phyloP scores from a whole-genome alignment of 2,329 filamentous ascomycete genomes.

The Dactylonectria estremocensis region DNA sequence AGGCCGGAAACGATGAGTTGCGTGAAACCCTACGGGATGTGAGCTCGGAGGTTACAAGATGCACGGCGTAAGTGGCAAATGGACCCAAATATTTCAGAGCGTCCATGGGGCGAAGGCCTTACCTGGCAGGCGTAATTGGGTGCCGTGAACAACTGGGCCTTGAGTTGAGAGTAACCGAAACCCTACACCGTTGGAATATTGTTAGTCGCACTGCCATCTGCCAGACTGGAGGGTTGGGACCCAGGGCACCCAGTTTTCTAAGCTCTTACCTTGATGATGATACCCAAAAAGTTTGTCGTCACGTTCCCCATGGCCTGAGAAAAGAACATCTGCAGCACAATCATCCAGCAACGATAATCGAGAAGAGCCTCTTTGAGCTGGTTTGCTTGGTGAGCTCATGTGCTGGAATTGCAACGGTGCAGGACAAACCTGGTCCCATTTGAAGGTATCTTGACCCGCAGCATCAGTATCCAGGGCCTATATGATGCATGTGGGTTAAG shows the following conservation, averaged over 20 bases:
- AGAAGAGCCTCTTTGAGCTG: not conserved
- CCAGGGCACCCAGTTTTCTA: not conserved
- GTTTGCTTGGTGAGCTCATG: too few species aligned
- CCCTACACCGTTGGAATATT: not conserved
- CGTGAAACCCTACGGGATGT: not conserved
- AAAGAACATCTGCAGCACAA: conserved; percentile 2
- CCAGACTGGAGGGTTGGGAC: not conserved
- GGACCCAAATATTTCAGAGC: too few species aligned
- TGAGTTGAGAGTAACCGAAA: conserved; percentile 1
- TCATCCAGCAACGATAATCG: conserved; percentile 3
- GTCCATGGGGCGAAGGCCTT: not conserved
- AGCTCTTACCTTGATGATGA: conserved; percentile 1
- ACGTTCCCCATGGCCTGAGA: not conserved
- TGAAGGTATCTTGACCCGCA: not conserved
- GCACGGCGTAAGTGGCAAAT: too few species aligned
- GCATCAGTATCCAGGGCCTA: not conserved
- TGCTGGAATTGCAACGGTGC: too few species aligned
- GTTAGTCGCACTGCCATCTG: not conserved
- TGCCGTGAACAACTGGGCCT: not conserved
- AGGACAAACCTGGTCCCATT: not conserved
- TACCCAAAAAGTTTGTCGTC: not conserved
- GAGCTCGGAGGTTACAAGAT: too few species aligned
- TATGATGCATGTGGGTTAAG: not conserved
- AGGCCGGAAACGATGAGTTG: not conserved
- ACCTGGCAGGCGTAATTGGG: conserved; percentile 3